These are phyloP conservation scores for Geosmithia flava DNA, from an alignment of 2,329 filamentous ascomycete species.

Conservation along the genomic window DNA sequence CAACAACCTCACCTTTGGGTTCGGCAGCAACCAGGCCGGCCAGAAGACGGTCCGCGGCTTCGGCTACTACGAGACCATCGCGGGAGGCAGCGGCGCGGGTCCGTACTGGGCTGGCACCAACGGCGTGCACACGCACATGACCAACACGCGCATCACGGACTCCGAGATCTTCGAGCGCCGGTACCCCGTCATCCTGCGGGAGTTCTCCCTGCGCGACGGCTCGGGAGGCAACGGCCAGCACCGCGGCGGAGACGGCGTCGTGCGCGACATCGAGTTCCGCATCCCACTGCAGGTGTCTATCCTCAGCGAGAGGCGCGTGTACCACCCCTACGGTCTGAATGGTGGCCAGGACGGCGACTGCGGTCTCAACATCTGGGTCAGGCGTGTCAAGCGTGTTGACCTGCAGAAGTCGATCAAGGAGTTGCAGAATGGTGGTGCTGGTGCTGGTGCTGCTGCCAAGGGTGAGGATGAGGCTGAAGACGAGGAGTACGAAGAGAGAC, in stretches of 20 bases:
- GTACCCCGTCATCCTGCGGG: conserved; percentile 61
- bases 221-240: conserved; percentile 56
- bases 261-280: conserved; percentile 69
- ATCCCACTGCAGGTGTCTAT: conserved; percentile 69
- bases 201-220: conserved; percentile 53
- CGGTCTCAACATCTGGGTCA: conserved; percentile 80
- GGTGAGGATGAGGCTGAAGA: conserved; percentile 12
- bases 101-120: conserved; percentile 32
- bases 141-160: conserved; percentile 64
- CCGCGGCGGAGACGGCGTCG: conserved; percentile 59
- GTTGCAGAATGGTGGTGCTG: conserved; percentile 15
- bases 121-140: conserved; percentile 44
- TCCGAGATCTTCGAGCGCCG: conserved; percentile 30
- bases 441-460: not conserved
- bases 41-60: conserved; percentile 25
- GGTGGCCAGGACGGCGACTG: conserved; percentile 70
- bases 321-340: conserved; percentile 53
- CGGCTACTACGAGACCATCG: conserved; percentile 49
- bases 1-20: conserved; percentile 77
- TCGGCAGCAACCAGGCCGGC: conserved; percentile 34
- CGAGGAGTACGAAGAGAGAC: conserved; percentile 42
- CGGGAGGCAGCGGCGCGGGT: conserved; percentile 56
- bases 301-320: conserved; percentile 64
- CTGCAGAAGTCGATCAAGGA: conserved; percentile 30
- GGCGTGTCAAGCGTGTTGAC: conserved; percentile 50